phyloP scores from a whole-genome alignment of 1,284 basidiomycete species.

The Boletus semigastroideus region DNA sequence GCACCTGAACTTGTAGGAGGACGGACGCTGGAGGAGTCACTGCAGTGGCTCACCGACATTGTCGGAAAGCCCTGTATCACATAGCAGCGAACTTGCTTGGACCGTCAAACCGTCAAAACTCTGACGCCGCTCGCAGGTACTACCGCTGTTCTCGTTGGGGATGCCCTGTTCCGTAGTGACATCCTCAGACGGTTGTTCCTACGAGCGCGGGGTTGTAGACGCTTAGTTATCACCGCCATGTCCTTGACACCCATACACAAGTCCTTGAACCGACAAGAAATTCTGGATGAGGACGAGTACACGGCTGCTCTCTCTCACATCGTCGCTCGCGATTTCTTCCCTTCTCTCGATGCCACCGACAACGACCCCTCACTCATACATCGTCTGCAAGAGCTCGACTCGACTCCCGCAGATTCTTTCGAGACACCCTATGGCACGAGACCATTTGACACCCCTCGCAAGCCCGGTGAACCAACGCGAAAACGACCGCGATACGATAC shows the following conservation, averaged over 20 bases:
- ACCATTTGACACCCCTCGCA: conserved; percentile 46
- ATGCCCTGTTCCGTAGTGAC: no score
- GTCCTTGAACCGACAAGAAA: conserved; percentile 68
- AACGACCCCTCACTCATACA: conserved; percentile 73
- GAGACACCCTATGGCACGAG: conserved; percentile 65
- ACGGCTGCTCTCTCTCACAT: conserved; percentile 90
- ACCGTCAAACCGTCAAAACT: no score
- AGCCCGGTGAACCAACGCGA: conserved; percentile 35
- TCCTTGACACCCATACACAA: conserved; percentile 25
- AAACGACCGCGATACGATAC: conserved; percentile 62
- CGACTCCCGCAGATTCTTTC: conserved; percentile 51
- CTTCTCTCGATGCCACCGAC: conserved; percentile 84
- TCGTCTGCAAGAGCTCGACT: conserved; percentile 61
- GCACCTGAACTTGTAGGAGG: no score
- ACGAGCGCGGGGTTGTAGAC: background rate
- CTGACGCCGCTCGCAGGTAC: no score
- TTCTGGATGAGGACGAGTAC: conserved; percentile 96
- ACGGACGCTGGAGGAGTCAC: no score
- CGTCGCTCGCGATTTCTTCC: conserved; percentile 97
- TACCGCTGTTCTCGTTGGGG: no score
- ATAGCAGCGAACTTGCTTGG: no score
- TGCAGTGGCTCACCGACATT: no score
- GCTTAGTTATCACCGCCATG: no score
- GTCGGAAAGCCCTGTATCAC: no score
- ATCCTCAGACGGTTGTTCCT: no score